Base-by-base conservation (phyloP, 345 rosid genomes). In the Kandelia obovata region DNA sequence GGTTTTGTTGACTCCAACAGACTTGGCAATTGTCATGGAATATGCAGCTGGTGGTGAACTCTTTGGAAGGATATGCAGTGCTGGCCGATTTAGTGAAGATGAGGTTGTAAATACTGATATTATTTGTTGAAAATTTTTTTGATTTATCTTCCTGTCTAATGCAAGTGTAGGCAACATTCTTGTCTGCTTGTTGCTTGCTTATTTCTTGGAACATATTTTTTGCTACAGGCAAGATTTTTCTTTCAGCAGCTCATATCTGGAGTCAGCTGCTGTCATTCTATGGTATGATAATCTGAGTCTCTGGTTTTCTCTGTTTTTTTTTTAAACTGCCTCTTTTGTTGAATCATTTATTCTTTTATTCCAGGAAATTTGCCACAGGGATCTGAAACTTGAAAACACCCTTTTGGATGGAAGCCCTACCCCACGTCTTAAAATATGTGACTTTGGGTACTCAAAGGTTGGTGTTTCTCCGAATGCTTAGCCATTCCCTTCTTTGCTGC, bases 1-100 rank as follows among this genome's bases (percentile, higher is more conserved):
- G 96, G 88, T 91, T 25, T 70, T 85, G 61, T 73, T 92, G 81
- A 88, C 97, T 65, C 96, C 96, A 51, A 81, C 94, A 5, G 92
- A 92, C 73, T 75, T 92, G 28, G 87, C 92, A 35, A 92, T 92
- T 64, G 90, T 81, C 69, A 88, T 89, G 97, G 97, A 92, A 76
- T 88, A 92, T 68, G 96, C 97, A 16, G 87, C 96, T 58, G 97
- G 97, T 27, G 97, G 97, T 25, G 97, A 92, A 75, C 94, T 92
- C 27, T 92, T 92, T 39, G 92, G 80, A 20, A 74, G 88, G 73
- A 89, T 92, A 63, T 92, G 92, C 70, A 84, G 85, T 31, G 94
- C 92, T 3, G 94, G 96, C 78, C 88, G 97, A 32, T 92, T 92
- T 76, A 92, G 97, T 32, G 97, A 92, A 81, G 97, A 92, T 63